These are phyloP conservation scores for Peterozyma toletana DNA, from an alignment of 805 yeast species.

Conservation along the genomic window DNA sequence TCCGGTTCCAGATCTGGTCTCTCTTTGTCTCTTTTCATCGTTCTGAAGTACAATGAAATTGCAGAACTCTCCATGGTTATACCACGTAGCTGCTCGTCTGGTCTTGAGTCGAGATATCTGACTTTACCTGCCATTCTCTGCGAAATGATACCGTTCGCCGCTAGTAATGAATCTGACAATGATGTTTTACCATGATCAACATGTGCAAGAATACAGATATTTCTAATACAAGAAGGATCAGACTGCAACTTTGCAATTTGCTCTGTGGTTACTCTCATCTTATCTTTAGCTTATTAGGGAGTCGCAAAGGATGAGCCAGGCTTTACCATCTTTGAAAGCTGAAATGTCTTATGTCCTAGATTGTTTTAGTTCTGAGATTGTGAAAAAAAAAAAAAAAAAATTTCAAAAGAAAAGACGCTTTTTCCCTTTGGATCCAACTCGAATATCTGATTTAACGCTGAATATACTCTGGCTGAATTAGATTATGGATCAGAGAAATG, in stretches of 20 bases:
- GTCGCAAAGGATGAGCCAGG: too few relatives aligned
- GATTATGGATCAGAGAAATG: too few relatives aligned
- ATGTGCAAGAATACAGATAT: conserved; percentile 94
- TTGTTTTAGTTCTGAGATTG: background rate
- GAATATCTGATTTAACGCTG: too few relatives aligned
- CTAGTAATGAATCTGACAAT: conserved; percentile 82
- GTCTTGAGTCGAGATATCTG: conserved; percentile 85
- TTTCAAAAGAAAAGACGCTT: background rate
- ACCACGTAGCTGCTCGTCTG: conserved; percentile 93
- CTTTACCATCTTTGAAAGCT: too few relatives aligned
- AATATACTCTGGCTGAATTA: too few relatives aligned
- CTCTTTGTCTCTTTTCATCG: conserved; percentile 36
- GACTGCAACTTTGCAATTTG: conserved; percentile 62
- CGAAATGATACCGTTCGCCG: conserved; percentile 94
- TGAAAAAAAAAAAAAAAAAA: background rate
- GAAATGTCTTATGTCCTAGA: background rate
- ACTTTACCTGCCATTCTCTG: conserved; percentile 94
- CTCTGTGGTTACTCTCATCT: conserved; percentile 53
- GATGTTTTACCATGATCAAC: conserved; percentile 99
- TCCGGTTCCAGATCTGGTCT: conserved; percentile 17
- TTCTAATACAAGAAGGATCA: conserved; percentile 66
- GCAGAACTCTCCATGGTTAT: conserved; percentile 98
- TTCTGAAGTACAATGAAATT: conserved; percentile 82
- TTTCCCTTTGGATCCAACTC: too few relatives aligned
- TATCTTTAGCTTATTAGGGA: background rate